phyloP scores from a whole-genome alignment of 23 red algal species.

The Agarophyton chilense region DNA sequence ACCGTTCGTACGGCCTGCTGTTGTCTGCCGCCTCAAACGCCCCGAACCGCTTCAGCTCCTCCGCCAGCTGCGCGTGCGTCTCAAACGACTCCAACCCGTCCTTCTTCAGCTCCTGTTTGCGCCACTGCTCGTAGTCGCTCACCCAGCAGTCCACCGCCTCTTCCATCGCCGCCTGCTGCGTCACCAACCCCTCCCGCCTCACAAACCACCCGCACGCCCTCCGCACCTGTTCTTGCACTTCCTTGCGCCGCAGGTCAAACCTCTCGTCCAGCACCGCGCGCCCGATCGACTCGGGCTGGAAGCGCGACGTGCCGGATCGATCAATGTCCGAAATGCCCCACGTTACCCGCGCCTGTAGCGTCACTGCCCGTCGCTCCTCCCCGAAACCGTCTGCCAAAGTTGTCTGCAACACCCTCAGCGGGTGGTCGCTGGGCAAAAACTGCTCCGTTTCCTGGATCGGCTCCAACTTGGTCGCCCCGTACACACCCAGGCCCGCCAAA shows the following conservation, averaged over 20 bases:
- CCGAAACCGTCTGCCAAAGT: conserved; percentile 32
- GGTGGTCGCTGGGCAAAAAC: conserved; percentile 49
- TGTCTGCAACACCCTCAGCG: conserved; percentile 4
- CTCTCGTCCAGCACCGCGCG: conserved; percentile 50
- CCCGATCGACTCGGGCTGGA: conserved; percentile 52
- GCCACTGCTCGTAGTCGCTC: conserved; percentile 35
- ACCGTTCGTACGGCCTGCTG: conserved; percentile 39
- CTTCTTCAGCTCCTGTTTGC: neutral
- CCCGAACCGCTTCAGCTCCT: conserved; percentile 33
- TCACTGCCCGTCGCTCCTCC: neutral
- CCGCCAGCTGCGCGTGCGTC: conserved; percentile 7
- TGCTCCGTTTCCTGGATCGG: conserved; percentile 55
- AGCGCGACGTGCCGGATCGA: conserved; percentile 57
- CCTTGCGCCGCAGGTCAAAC: conserved; percentile 53
- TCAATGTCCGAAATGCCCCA: conserved; percentile 77
- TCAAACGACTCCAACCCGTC: conserved; percentile 26
- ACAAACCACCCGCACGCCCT: conserved; percentile 17
- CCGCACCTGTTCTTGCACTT: conserved; percentile 49
- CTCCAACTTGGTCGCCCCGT: conserved; percentile 50
- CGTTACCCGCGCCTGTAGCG: conserved; percentile 37
- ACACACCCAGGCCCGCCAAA: conserved; percentile 42
- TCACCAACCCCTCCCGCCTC: neutral
- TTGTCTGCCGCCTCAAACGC: neutral
- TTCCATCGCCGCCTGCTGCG: neutral
- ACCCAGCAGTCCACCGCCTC: conserved; percentile 72